Percentiles rank a stretch among this genome's conserved stretches.
Conservation (phyloP, 73 alveolate species). For the Paramecium sonneborni region DNA sequence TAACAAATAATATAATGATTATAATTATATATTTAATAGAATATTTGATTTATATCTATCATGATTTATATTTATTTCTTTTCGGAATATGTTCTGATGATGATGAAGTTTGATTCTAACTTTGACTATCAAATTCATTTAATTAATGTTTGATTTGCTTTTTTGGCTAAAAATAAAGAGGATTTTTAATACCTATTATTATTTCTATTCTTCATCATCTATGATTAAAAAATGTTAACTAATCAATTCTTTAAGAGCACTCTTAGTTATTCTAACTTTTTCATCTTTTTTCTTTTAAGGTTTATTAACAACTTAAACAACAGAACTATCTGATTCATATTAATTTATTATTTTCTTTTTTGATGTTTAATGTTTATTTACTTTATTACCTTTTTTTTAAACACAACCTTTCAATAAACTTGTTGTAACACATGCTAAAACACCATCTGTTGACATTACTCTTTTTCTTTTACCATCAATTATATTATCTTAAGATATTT, state of each 20-base stretch:
- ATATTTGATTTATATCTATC: neutral
- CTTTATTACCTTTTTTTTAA: neutral
- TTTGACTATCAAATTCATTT: neutral
- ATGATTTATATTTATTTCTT: neutral
- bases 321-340: neutral
- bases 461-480: slow-evolving; percentile 49
- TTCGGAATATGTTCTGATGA: neutral
- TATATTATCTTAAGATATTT: neutral
- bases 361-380: neutral
- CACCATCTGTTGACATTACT: slow-evolving; percentile 55
- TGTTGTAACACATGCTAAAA: neutral
- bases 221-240: slow-evolving; percentile 1
- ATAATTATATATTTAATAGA: neutral
- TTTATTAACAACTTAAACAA: neutral
- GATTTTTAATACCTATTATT: slow-evolving; percentile 16
- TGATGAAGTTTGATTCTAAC: neutral
- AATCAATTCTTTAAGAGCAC: slow-evolving; percentile 21
- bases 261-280: slow-evolving; percentile 33
- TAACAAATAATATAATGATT: too few relatives aligned
- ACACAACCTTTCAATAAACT: neutral
- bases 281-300: slow-evolving; percentile 1
- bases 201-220: slow-evolving; percentile 31
- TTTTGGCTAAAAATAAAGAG: neutral
- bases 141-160: neutral
- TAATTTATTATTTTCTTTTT: neutral